Evolutionary conservation across 2,329 filamentous ascomycete species (phyloP), one percentile per base, ranked within the genome.

Genomic region (Xylaria hypoxylon): DNA sequence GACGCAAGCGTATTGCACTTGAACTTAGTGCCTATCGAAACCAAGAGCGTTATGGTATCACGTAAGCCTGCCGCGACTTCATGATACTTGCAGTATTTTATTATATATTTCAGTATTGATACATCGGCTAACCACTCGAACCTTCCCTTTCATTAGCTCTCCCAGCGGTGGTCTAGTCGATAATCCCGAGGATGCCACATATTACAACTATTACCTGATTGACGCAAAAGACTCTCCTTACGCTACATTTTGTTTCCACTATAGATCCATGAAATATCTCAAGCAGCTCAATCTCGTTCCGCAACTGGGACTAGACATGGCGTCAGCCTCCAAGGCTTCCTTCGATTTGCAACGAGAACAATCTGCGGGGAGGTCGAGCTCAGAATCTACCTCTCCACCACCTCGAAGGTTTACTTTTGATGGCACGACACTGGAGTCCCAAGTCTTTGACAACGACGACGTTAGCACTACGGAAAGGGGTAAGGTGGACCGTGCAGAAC

Each of bases 211-310:
- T 77, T 75, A 80, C 48, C 77, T 89, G 3, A 72, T 81, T 24
- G 87, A 89, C 62, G 75, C 84, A 0, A 84, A 80, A 60, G 82
- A 87, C 48, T 78, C 74, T 1, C 87, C 87, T 0, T 88, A 82
- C 68, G 82, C 82, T 4, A 82, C 80, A 0, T 89, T 88, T 66
- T 80, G 80, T 28, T 86, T 88, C 67, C 84, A 89, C 65, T 89
- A 89, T 68, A 82, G 86, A 33, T 85, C 83, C 6, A 84, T 81
- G 82, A 77, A 80, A 10, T 82, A 81, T 60, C 80, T 89, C 11
- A 72, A 78, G 7, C 75, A 80, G 35, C 78, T 87, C 10, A 84
- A 84, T 59, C 75, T 89, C 4, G 80, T 86, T 28, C 80, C 83
- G 0, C 71, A 72, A 40, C 47, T 56, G 10, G 62, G 61, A 40